Base-by-base conservation (phyloP, 805 yeast species). In the Candida lessepsii region DNA sequence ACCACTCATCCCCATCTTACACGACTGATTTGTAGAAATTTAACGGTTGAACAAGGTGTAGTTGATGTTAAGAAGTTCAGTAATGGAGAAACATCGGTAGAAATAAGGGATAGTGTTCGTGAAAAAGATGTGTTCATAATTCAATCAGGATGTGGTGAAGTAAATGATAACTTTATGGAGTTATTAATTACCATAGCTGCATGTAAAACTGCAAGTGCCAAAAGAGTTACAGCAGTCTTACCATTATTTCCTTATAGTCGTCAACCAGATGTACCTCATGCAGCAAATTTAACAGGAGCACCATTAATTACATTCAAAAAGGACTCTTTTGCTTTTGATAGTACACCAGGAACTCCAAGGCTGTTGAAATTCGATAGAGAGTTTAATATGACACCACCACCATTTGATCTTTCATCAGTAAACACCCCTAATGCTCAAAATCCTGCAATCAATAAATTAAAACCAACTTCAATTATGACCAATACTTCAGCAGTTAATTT, bases 211-310 rank as follows among this genome's bases (percentile, higher is more conserved):
- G 95, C 97, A 2, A 81, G 91, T 43, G 96, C 96, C 10, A 78
- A 78, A 42, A 73, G 91, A 42, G 95, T 89, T 31, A 87, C 96
- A 2, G 96, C 91, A 0, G 96, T 89, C 21, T 70, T 86, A 61
- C 99, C 99, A 3, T 72, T 89, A 45, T 93, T 93, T 63, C 96
- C 98, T 19, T 93, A 93, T 59, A 86, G 96, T 2, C 76, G 99
- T 56, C 99, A 93, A 63, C 95, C 96, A 3, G 98, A 91, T 61
- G 80, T 87, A 26, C 96, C 96, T 23, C 85, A 84, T 55, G 80
- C 86, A 42, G 67, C 68, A 4, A 51, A 56, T 34, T 75, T 76
- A 55, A 75, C 78, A 26, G 93, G 95, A 9, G 86, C 90, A 1
- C 95, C 95, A 7, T 65, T 61, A 14, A 45, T 64, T 17, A 39